Base-by-base conservation (phyloP, 2,329 filamentous ascomycete species). In the Nemania sp. region DNA sequence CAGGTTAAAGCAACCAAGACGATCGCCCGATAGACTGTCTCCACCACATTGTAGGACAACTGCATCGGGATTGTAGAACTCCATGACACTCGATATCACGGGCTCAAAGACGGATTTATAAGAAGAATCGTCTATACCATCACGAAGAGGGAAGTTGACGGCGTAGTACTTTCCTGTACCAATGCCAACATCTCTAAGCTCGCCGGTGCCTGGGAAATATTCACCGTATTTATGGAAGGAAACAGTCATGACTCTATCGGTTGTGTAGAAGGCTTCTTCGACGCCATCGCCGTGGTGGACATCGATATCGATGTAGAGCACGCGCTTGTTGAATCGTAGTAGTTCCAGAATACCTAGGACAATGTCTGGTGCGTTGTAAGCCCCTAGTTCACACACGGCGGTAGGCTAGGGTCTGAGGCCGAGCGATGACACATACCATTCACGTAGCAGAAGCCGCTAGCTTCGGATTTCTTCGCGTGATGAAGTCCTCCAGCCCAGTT, bases 401-500 rank as follows among this genome's bases (percentile, higher is more conserved):
- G 45, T 5, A 43, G 11, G 59, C 22, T 52, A 15, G 18, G 53
- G 24, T 18, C 15, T 8, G n/a, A 18, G 15, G 20, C 13, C 15
- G n/a, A n/a, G 56, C 4, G 8, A 35, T 11, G 8, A 64, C 20
- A 85, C 82, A 85, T 89, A 88, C 93, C 95, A 79, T 99, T 99
- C 74, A 98, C 93, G 80, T 99, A 99, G 84, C 96, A 99, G 84
- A 99, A 99, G 41, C 96, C 96, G 75, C 92, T 95, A 68, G 96
- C 96, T 82, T 98, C 94, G 72, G 92, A 92, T 82, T 98, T 98
- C 81, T 98, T 98, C 51, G 96, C 96, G 80, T 99, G 96, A 80
- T 99, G 96, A 55, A 99, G 88, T 27, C 96, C 96, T 59, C 96
- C 96, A 52, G 94, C 96, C 96, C 96, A 99, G 81, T 98, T 98